Base-by-base conservation (phyloP, 768 basidiomycete genomes). In the Macrolepiota albuminosa region DNA sequence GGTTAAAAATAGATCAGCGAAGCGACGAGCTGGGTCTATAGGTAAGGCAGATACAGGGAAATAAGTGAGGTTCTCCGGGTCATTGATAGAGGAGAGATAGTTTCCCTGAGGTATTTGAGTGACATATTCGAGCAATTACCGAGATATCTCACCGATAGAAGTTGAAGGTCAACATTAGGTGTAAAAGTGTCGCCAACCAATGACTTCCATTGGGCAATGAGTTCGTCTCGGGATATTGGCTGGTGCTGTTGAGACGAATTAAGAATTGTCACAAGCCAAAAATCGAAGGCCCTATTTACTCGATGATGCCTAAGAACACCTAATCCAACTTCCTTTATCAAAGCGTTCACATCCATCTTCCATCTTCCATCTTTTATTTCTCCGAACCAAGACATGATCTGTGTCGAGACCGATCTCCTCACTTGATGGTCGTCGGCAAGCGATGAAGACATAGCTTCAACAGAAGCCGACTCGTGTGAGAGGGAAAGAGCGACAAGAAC, bases 371-470 rank as follows among this genome's bases (percentile, higher is more conserved):
- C 76, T 16, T 72, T 66, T 4, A 87, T 70, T 4, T 77, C 74
- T 16, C 93, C 94, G 64, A 96, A 98, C 88, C 95, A 95, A 0
- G 73, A 69, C 77, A 97, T 84, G 31, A 94, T 79, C 68, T 93
- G 91, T 7, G 69, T 73, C 8, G 84, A 80, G 33, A 94, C 81
- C 2, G 75, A 69, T 7, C 81, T 73, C 8, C 83, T 78, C 16
- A 95, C 73, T 21, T 91, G 91, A 67, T 93, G 86, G 3, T 91
- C 88, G 46, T 88, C 80, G 18, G 84, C 81, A 13, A 98, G 79
- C 0, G 83, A 74, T 10, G 80, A 74, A 7, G 80, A 69, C 46
- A 96, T 72, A n/a, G 79, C 77, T 47, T 85, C 80, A n/a, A 86
- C 77, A 0, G 84, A 75, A 0, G 80, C 86, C 4, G 79, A 75